Evolutionary conservation across 805 yeast species (phyloP), one percentile per base, ranked within the genome.

Genomic region (Alloascoidea africana): DNA sequence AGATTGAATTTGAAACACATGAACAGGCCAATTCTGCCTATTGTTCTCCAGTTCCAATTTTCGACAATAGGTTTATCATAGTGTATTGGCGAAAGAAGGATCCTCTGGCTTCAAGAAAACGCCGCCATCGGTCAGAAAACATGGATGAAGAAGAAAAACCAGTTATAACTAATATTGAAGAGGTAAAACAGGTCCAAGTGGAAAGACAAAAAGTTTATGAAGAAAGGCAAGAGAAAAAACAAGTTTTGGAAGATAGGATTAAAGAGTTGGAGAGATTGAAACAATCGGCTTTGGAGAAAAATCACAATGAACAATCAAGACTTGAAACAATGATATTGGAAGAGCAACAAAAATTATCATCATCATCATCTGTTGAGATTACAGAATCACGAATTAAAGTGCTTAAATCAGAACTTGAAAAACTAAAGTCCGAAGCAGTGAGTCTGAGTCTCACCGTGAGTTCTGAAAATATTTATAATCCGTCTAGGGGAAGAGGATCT

Each of bases 61-160:
- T 67, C 42, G 61, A 58, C 38, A 68, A 68, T 53, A 59, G 73
- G 37, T 66, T 66, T 42, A 59, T 68, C 42, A 67, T 66, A 47
- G 59, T 67, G 32, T 65, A 49, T 47, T 68, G 65, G 63, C 55
- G 56, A 16, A 44, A 42, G n/a, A 8, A 8, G 8, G 30, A 23
- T 23, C 30, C 30, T 23, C n/a, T 23, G 8, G n/a, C 30, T 8
- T 8, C 30, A 23, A 8, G 30, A 23, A n/a, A n/a, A n/a, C n/a
- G n/a, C n/a, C 8, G 30, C 8, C 30, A 23, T 23, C 30, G n/a
- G n/a, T 8, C 8, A 23, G n/a, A 8, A 8, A 23, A n/a, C 8
- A n/a, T 8, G 8, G 30, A 23, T 8, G 30, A 8, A 8, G 30
- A 23, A n/a, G 30, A 8, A 8, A 23, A 23, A 23, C n/a, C n/a